Base-by-base conservation (phyloP, 2,329 filamentous ascomycete genomes). In the Apiospora rasikravindrae region DNA sequence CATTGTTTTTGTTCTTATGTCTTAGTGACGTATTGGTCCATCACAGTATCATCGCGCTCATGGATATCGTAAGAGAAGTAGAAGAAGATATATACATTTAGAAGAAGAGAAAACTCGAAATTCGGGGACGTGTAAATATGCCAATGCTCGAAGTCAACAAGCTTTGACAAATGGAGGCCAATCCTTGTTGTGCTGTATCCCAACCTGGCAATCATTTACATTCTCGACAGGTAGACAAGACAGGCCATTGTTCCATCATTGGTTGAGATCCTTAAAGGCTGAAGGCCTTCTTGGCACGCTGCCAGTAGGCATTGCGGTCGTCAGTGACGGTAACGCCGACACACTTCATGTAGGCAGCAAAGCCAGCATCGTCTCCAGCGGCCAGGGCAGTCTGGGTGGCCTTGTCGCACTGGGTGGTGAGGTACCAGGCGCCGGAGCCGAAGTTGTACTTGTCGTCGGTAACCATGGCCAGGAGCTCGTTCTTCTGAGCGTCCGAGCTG, bases 381-480 rank as follows among this genome's bases (percentile, higher is more conserved):
- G 77, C 73, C 51, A 89, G 81, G 37, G 74, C 76, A 2, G 74
- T 74, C 0, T 73, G 11, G n/a, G 26, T n/a, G 19, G 26, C 44
- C 14, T 24, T 22, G 49, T 69, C 45, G 77, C 87, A 89, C 78
- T 88, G 78, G 1, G 80, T 86, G 0, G 77, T 77, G 33, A 88
- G 76, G 79, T 85, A 89, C 88, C 88, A 90, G 2, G 86, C 77
- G 8, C 83, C 87, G 57, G 82, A 84, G 72, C 81, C 87, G 79
- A 89, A 90, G 81, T 88, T 88, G 81, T 85, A 84, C 77, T 87
- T 76, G 78, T 90, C 87, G 19, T 77, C 77, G 2, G 78, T 82
- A 57, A 90, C 82, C 26, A 88, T 80, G 26, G 78, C 81, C 67
- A 88, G 81, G 16, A 89, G 74, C 24, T 79, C 75, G 76, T 83